Evolutionary conservation across 2,329 filamentous ascomycete genomes (phyloP).

Genomic region (Colletotrichum sp.): DNA sequence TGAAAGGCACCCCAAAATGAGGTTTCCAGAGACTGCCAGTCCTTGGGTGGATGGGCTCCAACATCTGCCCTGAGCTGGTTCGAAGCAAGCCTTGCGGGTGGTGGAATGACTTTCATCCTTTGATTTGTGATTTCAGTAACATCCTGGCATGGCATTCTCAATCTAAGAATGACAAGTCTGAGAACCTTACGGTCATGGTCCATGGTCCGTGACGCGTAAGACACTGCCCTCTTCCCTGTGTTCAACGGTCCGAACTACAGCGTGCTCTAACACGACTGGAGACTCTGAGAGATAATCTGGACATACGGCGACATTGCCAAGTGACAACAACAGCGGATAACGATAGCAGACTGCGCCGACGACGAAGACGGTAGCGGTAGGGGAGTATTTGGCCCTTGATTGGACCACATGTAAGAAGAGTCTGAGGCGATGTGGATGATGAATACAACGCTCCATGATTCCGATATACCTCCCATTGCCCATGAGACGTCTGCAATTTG

Average conservation of each 20-base stretch:
- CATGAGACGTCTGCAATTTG: rapidly evolving
- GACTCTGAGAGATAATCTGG: rapidly evolving
- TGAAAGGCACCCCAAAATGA: rapidly evolving
- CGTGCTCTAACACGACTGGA: not conserved
- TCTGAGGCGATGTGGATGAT: not conserved
- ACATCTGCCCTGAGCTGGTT: not conserved
- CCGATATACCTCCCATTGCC: rapidly evolving
- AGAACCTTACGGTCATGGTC: not conserved
- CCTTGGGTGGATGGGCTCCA: not conserved
- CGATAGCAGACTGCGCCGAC: not conserved
- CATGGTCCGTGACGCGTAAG: rapidly evolving
- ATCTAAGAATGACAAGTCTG: not conserved
- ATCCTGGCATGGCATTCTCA: not conserved
- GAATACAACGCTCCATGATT: not conserved
- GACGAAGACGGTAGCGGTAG: not conserved
- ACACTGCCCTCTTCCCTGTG: not conserved
- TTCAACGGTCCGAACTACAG: rapidly evolving
- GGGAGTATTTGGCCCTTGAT: not conserved
- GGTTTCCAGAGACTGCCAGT: not conserved
- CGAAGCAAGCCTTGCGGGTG: not conserved
- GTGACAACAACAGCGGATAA: rapidly evolving
- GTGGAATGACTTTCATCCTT: not conserved
- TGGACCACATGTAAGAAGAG: not conserved
- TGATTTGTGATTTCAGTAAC: not conserved
- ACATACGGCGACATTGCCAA: not conserved